A percentile compares a stretch with the other conserved stretches of the same genome.
Evolutionary conservation across 257 asterid species (phyloP).

Genomic region (Osmanthus fragrans): DNA sequence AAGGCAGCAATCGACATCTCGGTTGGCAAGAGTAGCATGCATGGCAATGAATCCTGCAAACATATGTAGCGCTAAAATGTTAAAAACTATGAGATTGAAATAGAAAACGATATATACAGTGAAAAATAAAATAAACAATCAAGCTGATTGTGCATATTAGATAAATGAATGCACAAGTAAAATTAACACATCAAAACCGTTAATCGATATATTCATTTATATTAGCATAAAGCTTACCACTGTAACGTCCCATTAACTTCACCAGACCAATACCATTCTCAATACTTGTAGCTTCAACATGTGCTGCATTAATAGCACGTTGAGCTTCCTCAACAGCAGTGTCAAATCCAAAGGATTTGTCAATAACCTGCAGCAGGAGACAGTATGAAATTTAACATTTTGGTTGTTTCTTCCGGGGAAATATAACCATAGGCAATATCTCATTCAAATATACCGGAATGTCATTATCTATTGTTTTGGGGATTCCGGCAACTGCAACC

Average conservation of each 20-base stretch:
- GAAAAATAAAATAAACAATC: no score
- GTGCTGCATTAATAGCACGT: conserved; percentile 96
- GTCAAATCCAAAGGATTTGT: conserved; percentile 90
- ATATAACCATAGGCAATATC: background rate
- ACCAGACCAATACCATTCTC: conserved; percentile 95
- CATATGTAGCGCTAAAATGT: background rate
- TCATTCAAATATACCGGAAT: conserved; percentile 56
- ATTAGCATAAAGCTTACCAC: conserved; percentile 47
- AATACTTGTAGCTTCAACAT: conserved; percentile 88
- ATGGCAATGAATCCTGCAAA: conserved; percentile 81
- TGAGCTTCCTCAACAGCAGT: conserved; percentile 97
- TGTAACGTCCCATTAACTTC: conserved; percentile 85
- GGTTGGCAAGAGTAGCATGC: conserved; percentile 94
- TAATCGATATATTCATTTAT: background rate
- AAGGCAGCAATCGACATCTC: conserved; percentile 94
- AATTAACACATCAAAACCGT: background rate
- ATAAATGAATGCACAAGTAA: background rate
- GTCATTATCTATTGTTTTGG: conserved; percentile 91
- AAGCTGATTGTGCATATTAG: background rate
- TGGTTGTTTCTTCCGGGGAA: background rate
- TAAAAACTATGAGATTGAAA: background rate
- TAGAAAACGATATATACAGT: background rate
- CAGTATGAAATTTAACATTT: background rate
- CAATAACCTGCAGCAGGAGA: conserved; percentile 64
- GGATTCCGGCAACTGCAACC: conserved; percentile 82